phyloP scores from a whole-genome alignment of 1,139 yeast genomes.

The Yamadazyma friedrichii region DNA sequence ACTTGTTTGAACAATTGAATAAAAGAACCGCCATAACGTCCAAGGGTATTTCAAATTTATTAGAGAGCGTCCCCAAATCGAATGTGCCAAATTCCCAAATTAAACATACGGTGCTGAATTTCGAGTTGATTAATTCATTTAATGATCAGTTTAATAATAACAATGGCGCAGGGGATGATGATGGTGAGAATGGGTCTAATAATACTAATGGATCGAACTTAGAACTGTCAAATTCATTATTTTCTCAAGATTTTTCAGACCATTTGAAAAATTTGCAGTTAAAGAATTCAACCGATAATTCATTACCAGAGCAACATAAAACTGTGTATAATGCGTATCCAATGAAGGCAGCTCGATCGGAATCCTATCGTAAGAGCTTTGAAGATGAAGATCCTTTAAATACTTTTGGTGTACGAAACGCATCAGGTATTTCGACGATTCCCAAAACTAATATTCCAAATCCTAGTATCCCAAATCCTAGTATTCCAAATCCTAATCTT shows the following conservation, averaged over 20 bases:
- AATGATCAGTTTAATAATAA: conserved; percentile 6
- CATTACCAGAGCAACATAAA: neutral
- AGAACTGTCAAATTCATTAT: conserved; percentile 5
- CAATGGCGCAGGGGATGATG: neutral
- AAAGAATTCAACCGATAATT: neutral
- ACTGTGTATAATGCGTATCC: conserved; percentile 4
- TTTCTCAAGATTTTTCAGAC: conserved; percentile 5
- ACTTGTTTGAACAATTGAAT: conserved; percentile 79
- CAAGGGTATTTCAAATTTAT: conserved; percentile 17
- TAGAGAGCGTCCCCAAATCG: conserved; percentile 8
- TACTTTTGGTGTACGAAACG: neutral
- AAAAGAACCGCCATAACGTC: conserved; percentile 56
- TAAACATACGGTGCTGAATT: conserved; percentile 31
- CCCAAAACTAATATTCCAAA: neutral
- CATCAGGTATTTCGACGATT: neutral
- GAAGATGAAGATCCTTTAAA: neutral
- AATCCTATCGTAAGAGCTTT: neutral
- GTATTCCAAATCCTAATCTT: neutral
- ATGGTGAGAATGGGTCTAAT: neutral
- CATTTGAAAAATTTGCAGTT: conserved; percentile 2
- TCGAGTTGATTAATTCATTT: conserved; percentile 35
- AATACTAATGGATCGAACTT: neutral
- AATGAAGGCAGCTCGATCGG: neutral
- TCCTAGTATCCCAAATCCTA: neutral
- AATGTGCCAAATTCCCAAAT: conserved; percentile 17